These are phyloP conservation scores for Pterocarpus santalinus DNA, from an alignment of 306 rosid genomes.

Conservation along the genomic window DNA sequence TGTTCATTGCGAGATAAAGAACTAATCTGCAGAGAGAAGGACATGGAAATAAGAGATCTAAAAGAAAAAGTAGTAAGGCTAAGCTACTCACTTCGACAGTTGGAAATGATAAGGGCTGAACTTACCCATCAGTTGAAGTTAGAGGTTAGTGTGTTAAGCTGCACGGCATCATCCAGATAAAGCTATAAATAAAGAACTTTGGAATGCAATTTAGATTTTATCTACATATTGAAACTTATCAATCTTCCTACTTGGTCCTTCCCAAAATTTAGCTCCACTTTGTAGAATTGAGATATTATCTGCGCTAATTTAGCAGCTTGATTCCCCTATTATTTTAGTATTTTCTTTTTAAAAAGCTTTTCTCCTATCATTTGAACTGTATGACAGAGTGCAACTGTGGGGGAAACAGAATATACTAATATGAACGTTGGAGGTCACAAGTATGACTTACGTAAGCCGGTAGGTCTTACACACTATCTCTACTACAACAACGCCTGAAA, in stretches of 20 bases:
- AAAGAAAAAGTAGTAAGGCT: slow-evolving; percentile 78
- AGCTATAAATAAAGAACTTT: slow-evolving; percentile 1
- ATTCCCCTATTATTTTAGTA: slow-evolving; percentile 28
- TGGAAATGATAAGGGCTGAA: slow-evolving; percentile 71
- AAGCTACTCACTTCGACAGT: slow-evolving; percentile 65
- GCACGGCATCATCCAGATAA: slow-evolving; percentile 20
- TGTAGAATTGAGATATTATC: not conserved
- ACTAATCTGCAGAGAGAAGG: slow-evolving; percentile 75
- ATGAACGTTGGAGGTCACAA: slow-evolving; percentile 55
- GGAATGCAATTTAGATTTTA: not conserved
- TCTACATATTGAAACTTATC: not conserved
- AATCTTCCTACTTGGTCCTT: slow-evolving; percentile 17
- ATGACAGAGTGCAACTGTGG: slow-evolving; percentile 61
- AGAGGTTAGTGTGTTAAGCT: slow-evolving; percentile 51
- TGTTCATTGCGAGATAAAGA: slow-evolving; percentile 78
- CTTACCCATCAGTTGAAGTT: slow-evolving; percentile 70
- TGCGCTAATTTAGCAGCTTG: slow-evolving; percentile 29
- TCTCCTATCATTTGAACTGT: slow-evolving; percentile 30
- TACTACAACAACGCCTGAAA: not conserved
- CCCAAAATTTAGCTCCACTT: slow-evolving; percentile 17
- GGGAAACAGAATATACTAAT: slow-evolving; percentile 44
- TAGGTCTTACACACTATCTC: slow-evolving; percentile 43
- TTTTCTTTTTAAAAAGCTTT: not conserved
- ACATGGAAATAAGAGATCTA: slow-evolving; percentile 76
- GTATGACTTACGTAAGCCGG: slow-evolving; percentile 72